Evolutionary conservation across 805 yeast genomes (phyloP), one percentile per base, ranked within the genome.

Genomic region (Starmera dryadoides): DNA sequence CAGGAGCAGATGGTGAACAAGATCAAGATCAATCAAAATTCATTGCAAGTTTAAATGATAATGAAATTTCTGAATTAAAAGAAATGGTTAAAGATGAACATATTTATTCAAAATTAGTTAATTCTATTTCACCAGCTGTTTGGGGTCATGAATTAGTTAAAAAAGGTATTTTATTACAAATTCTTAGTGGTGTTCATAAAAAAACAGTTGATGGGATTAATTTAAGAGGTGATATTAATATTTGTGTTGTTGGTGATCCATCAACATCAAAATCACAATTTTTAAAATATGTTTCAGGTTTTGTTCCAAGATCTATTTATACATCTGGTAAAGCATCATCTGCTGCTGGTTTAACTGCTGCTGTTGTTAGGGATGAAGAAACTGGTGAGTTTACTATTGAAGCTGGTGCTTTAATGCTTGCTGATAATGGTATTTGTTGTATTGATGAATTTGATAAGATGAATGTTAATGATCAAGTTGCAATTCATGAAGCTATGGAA

Each of bases 401-500:
- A 60, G 98, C 98, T 2, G 98, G 98, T 59, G 98, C 98, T 3
- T 69, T 93, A 42, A 93, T 93, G 97, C 71, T 93, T 47, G 98
- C 98, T 1, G 98, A 93, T 64, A 93, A 91, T 57, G 98, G 98
- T 45, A 86, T 93, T 44, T 93, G 98, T 73, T 94, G 96, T 53
- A 93, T 93, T 61, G 98, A 93, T 61, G 98, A 93, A 66, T 93
- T 93, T 53, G 98, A 93, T 59, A 93, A 93, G 68, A 93, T 93
- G 98, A 97, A 91, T 61, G 62, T 89, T 33, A 64, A 80, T 2
- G 98, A 93, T 63, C 98, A 93, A 64, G 98, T 93, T 40, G 98
- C 98, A 3, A 91, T 93, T 66, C 98, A 93, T 66, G 98, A 93
- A 67, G 98, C 98, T 19, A 93, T 93, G 98, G 98, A 93, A 72